Base-by-base conservation (phyloP, 805 yeast species). In the Scheffersomyces ergatensis region DNA sequence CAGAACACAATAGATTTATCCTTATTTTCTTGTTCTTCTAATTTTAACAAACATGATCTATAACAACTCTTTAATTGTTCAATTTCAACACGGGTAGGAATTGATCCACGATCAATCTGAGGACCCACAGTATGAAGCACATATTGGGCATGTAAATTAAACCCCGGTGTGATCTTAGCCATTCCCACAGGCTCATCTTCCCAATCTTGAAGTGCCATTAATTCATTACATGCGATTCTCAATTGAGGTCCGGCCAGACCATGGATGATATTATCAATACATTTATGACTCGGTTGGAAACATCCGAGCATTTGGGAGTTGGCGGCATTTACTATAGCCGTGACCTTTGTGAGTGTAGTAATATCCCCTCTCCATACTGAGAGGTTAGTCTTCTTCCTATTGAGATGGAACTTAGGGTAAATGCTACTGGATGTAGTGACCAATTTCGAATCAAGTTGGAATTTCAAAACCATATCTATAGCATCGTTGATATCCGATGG, bases 111-210 rank as follows among this genome's bases (percentile, higher is more conserved):
- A 11, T 5, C 8, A 11, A 38, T 9, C n/a, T 16, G 16, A 12
- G 42, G 42, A 16, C 42, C 42, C n/a, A 38, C 37, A 6, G 42
- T 38, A 33, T 38, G 37, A 14, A 38, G 9, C 3, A 38, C 41
- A 21, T 38, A 29, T 21, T 33, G 25, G 5, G 34, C 16, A 26
- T 19, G 27, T 14, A 38, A 38, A 20, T 38, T 38, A 19, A 23
- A 38, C 3, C 42, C 42, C 3, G 14, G 33, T 9, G 37, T 38
- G 2, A 38, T 27, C 24, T 29, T 38, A 17, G 42, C 42, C 5
- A 11, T n/a, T 2, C 37, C 42, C 7, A 21, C 23, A 3, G 27
- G 27, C 19, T 38, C 42, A 8, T 33, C 33, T 6, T 3, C 18
- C 7, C 7, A 29, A 29, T 29, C 18, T 15, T 38, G 34, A 4